Evolutionary conservation across 2,329 filamentous ascomycete species (phyloP), one percentile per base, ranked within the genome.

Genomic region (Trichocomaceae sp.): DNA sequence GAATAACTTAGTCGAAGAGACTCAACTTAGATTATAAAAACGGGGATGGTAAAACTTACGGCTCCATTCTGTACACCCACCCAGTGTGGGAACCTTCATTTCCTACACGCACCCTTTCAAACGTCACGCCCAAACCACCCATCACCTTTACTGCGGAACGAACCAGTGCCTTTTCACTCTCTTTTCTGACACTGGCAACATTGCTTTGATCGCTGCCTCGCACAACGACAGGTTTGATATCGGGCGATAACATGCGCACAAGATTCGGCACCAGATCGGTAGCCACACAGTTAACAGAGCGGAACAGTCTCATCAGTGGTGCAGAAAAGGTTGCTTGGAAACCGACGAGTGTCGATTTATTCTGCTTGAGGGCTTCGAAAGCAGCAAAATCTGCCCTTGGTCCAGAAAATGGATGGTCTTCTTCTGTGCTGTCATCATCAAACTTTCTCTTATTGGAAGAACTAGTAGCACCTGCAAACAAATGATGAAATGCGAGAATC

Each of bases 31-130:
- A 22, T 15, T 23, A 49, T 35, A 10, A 17, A 5, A 41, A 8
- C 1, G 35, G 9, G 81, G 83, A 42, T 23, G 15, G n/a, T n/a
- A 2, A 57, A 19, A 84, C 86, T 79, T 76, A 91, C 80, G 93
- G 93, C 66, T 97, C 92, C 88, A 99, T 91, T 52, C 93, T 84
- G 71, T 95, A 97, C 8, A 95, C 85, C 80, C 85, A 97, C 61
- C 81, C 84, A 33, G 83, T 80, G 54, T 78, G 77, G 19, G 74
- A 76, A 5, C 78, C 69, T 35, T 88, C 86, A 12, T 78, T 79
- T 64, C 95, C 90, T 44, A 97, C 82, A 63, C 85, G 84, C 12
- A 87, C 86, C 65, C 85, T 86, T 61, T 95, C 87, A 67, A 97
- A 86, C 2, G 81, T 79, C 15, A 97, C 83, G 15, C 90, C 88